Base-by-base conservation (phyloP, 495 filamentous ascomycete genomes). In the Bryoglossum gracile region DNA sequence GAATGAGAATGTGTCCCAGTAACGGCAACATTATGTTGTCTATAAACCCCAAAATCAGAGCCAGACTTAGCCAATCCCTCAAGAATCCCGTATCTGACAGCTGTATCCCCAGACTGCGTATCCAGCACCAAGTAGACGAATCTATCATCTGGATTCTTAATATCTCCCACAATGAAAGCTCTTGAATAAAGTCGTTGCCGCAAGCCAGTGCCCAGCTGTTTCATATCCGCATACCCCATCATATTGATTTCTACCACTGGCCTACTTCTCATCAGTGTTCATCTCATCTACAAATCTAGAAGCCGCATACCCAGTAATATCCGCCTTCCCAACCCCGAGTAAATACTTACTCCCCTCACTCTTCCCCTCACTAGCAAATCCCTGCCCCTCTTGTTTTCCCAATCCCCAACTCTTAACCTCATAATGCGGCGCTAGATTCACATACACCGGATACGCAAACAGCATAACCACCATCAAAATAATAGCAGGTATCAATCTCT, bases 1-100 rank as follows among this genome's bases (percentile, higher is more conserved):
- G 89, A 85, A 65, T 98, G 91, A 8, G 86, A 91, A 65, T 98
- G 91, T 3, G 92, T 96, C 16, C 92, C 91, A 3, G 86, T 94
- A 13, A 98, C 74, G 26, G 91, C 91, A 28, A 98, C 65, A 65
- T 96, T 98, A 48, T 83, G 77, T 49, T 89, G 81, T 38, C 76
- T 79, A 62, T 96, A 98, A 30, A 80, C 65, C 4, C 74, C 66
- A 62, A 89, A 94, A 9, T 82, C 78, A 3, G 72, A 54, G 0
- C 89, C 89, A 10, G 92, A 65, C 2, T 59, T 69, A 26, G 69
- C 64, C 17, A 98, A 70, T 6, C 80, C 85, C 48, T 87, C 65
- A 22, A 96, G 63, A 28, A 96, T 87, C 10, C 89, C 90, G 66
- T 94, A 81, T 30, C 90, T 74, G 22, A 96, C 73, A 2, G 89